These are phyloP conservation scores for Chlorella sp. DNA, from an alignment of 139 green algal genomes.

Conservation along the genomic window DNA sequence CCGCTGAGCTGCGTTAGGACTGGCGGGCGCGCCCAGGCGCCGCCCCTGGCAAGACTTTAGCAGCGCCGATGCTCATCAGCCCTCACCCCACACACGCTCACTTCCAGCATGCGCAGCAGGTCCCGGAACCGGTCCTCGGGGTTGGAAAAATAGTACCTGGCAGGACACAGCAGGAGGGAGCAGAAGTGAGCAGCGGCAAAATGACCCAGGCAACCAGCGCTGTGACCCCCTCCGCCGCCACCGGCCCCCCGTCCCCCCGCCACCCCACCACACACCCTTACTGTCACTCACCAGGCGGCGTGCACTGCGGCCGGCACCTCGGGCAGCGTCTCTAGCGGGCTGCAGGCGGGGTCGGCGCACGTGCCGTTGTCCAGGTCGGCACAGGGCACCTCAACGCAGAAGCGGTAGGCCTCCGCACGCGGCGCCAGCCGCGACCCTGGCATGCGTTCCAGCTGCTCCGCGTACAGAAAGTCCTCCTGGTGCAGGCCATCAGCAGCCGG, in stretches of 20 bases:
- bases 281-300: slow-evolving; percentile 5
- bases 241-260: neutral
- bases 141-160: slow-evolving; percentile 27
- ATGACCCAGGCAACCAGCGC: neutral
- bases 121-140: neutral
- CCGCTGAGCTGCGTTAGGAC: too few relatives aligned
- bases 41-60: too few relatives aligned
- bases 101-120: slow-evolving; percentile 17
- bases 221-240: neutral
- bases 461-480: slow-evolving; percentile 23
- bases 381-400: slow-evolving; percentile 27
- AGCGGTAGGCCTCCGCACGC: slow-evolving; percentile 8
- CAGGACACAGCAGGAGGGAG: neutral
- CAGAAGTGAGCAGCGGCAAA: neutral
- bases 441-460: neutral
- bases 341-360: neutral
- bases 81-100: slow-evolving; percentile 25
- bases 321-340: slow-evolving; percentile 16
- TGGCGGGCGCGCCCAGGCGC: too few relatives aligned
- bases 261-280: neutral
- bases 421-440: neutral
- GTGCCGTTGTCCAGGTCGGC: slow-evolving; percentile 5
- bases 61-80: too few relatives aligned
- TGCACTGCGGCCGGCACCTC: slow-evolving; percentile 12
- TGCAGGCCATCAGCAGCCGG: neutral